A percentile compares a stretch with the other conserved stretches of the same genome.
Conservation (phyloP, 1,139 yeast genomes). For the Suhomyces ambrosiae region DNA sequence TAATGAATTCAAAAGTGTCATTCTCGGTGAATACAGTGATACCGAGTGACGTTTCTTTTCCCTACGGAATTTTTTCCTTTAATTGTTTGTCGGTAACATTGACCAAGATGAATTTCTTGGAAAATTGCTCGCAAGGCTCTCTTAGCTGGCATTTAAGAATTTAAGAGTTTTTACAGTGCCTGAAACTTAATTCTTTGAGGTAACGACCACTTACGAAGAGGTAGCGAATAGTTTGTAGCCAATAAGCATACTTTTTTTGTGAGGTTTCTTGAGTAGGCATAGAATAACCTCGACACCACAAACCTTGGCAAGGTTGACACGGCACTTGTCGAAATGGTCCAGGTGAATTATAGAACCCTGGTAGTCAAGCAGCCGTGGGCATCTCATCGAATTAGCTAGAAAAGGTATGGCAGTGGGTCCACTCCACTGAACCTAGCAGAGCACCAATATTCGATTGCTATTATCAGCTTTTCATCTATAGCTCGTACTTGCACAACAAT, state of each 20-base stretch:
- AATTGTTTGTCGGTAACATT: conserved; percentile 82
- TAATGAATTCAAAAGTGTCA: too few relatives aligned
- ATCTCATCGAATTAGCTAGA: conserved; percentile 70
- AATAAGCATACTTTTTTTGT: conserved; percentile 69
- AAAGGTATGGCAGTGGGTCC: too few relatives aligned
- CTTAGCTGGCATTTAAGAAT: conserved; percentile 90
- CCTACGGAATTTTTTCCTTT: conserved; percentile 90
- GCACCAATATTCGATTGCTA: too few relatives aligned
- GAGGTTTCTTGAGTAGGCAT: conserved; percentile 70
- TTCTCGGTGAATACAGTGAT: conserved; percentile 97
- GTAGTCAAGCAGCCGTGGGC: conserved; percentile 81
- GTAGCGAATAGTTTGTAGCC: conserved; percentile 87
- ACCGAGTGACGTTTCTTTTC: conserved; percentile 98
- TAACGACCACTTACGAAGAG: conserved; percentile 66
- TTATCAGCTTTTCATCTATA: too few relatives aligned
- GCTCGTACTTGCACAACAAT: too few relatives aligned
- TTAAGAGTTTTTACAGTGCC: conserved; percentile 68
- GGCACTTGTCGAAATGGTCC: conserved; percentile 97
- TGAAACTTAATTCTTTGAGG: conserved; percentile 54
- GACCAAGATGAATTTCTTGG: conserved; percentile 88
- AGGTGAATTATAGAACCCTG: conserved; percentile 97
- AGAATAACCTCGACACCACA: conserved; percentile 91
- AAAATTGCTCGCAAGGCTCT: conserved; percentile 90
- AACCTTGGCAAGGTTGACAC: conserved; percentile 91
- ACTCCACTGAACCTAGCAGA: too few relatives aligned